Evolutionary conservation across 1,139 yeast species (phyloP).

Genomic region (Oligophagozyma castellii): DNA sequence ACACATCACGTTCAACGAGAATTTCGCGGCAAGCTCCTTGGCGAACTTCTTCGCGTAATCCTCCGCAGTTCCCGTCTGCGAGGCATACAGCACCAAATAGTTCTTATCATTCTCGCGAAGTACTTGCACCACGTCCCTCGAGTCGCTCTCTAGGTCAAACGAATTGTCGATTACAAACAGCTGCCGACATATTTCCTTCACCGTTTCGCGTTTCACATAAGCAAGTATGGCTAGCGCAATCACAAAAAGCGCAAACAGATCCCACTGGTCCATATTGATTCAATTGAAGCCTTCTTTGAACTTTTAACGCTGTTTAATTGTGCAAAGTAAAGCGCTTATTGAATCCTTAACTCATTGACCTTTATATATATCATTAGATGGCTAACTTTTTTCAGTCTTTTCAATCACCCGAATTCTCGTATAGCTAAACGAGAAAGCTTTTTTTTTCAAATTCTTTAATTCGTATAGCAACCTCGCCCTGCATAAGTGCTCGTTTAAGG

Average conservation of each 20-base stretch:
- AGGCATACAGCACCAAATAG: constrained; percentile 75
- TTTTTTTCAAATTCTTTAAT: too few relatives aligned
- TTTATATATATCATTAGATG: too few relatives aligned
- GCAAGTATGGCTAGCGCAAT: constrained; percentile 37
- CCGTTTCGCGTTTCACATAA: constrained; percentile 2
- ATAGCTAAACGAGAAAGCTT: too few relatives aligned
- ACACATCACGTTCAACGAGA: constrained; percentile 59
- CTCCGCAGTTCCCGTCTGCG: constrained; percentile 99
- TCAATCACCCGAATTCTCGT: too few relatives aligned
- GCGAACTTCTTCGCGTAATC: constrained; percentile 87
- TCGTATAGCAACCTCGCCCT: too few relatives aligned
- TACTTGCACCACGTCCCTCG: constrained; percentile 53
- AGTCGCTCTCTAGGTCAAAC: constrained; percentile 15
- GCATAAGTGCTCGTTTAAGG: too few relatives aligned
- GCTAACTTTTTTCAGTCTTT: too few relatives aligned
- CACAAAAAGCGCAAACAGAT: constrained; percentile 52
- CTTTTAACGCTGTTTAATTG: too few relatives aligned
- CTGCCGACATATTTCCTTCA: constrained; percentile 4
- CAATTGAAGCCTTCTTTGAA: too few relatives aligned
- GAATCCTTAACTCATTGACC: too few relatives aligned
- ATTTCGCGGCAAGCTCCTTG: constrained; percentile 73
- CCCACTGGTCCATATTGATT: constrained; percentile 62
- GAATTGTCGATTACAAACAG: constrained; percentile 10
- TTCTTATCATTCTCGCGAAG: constrained; percentile 55
- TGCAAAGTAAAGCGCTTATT: too few relatives aligned